Conservation (phyloP, 495 filamentous ascomycete species). For the Penicillium mononematosum region DNA sequence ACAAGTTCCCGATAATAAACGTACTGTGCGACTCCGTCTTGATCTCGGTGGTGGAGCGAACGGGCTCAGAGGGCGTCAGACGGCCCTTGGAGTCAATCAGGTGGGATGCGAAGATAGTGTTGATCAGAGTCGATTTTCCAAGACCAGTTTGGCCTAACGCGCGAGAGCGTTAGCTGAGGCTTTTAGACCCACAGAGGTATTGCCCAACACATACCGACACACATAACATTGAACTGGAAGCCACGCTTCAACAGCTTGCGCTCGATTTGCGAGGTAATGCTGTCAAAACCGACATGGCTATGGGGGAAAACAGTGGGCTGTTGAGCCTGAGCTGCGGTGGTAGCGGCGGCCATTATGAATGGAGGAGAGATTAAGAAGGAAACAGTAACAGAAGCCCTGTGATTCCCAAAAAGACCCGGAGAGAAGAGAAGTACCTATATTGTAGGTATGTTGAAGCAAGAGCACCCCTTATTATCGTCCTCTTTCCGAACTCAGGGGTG, state of each 20-base stretch:
- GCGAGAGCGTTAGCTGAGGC: background rate
- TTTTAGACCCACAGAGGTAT: background rate
- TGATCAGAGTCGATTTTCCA: conserved; percentile 98
- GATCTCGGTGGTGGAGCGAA: conserved; percentile 96
- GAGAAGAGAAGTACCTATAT: conserved; percentile 4
- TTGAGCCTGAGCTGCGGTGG: conserved; percentile 46
- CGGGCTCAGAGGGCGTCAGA: conserved; percentile 83
- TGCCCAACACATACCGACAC: conserved; percentile 75
- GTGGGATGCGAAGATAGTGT: conserved; percentile 99
- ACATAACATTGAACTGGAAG: conserved; percentile 99
- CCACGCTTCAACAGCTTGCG: conserved; percentile 98
- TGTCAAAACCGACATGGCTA: conserved; percentile 99
- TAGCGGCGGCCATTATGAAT: conserved; percentile 53
- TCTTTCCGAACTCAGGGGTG: conserved; percentile 44
- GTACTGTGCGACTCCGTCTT: conserved; percentile 90
- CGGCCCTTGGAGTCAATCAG: conserved; percentile 98
- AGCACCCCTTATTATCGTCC: conserved; percentile 40
- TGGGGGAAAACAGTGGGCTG: conserved; percentile 75
- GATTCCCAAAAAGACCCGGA: conserved; percentile 23
- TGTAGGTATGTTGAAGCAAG: background rate
- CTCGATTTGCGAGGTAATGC: conserved; percentile 97
- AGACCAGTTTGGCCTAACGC: conserved; percentile 90
- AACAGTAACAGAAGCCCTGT: conserved; percentile 18
- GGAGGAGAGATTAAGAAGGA: conserved; percentile 13
- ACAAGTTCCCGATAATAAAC: conserved; percentile 15